These are phyloP conservation scores for Calophaca sinica DNA, from an alignment of 306 rosid genomes.

Conservation along the genomic window DNA sequence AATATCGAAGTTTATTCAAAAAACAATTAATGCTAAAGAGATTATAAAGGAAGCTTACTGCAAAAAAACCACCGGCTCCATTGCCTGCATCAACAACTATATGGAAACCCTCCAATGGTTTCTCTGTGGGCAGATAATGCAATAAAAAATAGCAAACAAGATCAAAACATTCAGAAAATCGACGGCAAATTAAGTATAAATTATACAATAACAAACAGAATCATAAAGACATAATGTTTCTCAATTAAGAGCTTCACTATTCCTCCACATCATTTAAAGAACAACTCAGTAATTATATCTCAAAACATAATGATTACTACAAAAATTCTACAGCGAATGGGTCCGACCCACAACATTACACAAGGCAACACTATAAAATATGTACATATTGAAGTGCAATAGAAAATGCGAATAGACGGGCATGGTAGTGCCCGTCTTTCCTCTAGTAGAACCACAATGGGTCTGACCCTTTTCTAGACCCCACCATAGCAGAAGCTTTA, in stretches of 20 bases:
- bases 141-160: slow-evolving; percentile 36
- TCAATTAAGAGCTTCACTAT: slow-evolving; percentile 34
- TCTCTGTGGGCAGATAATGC: slow-evolving; percentile 60
- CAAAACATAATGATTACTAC: slow-evolving; percentile 32
- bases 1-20: background rate
- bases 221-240: background rate
- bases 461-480: background rate
- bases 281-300: slow-evolving; percentile 35
- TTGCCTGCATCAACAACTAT: slow-evolving; percentile 96
- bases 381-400: too few relatives aligned
- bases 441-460: background rate
- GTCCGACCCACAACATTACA: background rate
- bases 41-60: slow-evolving; percentile 56
- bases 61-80: slow-evolving; percentile 96
- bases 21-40: slow-evolving; percentile 2
- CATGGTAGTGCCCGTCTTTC: too few relatives aligned
- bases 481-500: background rate
- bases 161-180: slow-evolving; percentile 29
- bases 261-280: slow-evolving; percentile 24
- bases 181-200: slow-evolving; percentile 23
- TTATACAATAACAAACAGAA: background rate
- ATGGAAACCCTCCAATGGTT: slow-evolving; percentile 94
- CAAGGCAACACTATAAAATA: too few relatives aligned
- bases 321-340: slow-evolving; percentile 40
- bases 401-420: too few relatives aligned